Conservation (phyloP, 192 early-diverging fungal species). For the Lobosporangium transversale region DNA sequence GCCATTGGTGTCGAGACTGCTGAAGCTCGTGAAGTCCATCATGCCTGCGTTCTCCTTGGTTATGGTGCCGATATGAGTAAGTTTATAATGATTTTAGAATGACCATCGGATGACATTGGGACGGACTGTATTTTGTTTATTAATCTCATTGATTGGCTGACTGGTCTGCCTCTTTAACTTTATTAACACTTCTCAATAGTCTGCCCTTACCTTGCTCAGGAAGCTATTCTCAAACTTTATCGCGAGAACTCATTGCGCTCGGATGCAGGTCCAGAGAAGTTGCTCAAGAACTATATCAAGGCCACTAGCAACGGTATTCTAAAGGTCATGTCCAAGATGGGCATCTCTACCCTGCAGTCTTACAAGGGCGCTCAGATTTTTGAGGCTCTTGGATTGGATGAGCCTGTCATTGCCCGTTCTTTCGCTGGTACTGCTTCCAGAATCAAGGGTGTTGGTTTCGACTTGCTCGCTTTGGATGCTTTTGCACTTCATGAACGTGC, state of each 20-base stretch:
- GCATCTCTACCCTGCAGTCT: constrained; percentile 95
- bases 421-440: constrained; percentile 96
- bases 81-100: no score
- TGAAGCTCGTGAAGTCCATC: constrained; percentile 96
- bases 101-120: no score
- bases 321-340: constrained; percentile 99
- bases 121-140: no score
- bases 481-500: constrained; percentile 86
- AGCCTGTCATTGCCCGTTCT: constrained; percentile 86
- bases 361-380: constrained; percentile 99
- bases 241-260: constrained; percentile 79
- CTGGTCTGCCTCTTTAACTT: no score
- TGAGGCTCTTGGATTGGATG: constrained; percentile 93
- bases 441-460: constrained; percentile 86
- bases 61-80: constrained; percentile 91
- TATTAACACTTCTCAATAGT: constrained; percentile 47
- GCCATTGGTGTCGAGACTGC: constrained; percentile 91
- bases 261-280: constrained; percentile 70
- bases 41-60: constrained; percentile 93
- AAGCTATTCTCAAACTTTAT: constrained; percentile 89
- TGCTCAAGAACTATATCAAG: constrained; percentile 86
- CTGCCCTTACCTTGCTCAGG: constrained; percentile 93
- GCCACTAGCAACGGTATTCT: constrained; percentile 93
- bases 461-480: constrained; percentile 86
- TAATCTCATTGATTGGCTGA: no score